phyloP scores from a whole-genome alignment of 768 basidiomycete species.

The Mycena crocata region DNA sequence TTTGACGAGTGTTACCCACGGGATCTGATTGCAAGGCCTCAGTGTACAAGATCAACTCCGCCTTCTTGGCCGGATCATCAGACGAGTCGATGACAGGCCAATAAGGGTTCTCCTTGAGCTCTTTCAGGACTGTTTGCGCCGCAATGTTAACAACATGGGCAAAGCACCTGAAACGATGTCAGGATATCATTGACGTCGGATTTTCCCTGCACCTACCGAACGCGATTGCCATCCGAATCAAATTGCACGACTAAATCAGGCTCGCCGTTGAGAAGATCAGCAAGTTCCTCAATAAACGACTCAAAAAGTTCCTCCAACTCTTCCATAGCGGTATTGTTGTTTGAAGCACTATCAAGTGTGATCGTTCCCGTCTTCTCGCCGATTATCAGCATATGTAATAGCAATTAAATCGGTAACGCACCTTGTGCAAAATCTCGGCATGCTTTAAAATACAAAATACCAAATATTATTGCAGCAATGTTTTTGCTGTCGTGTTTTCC shows the following conservation, averaged over 20 bases:
- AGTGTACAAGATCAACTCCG: slow-evolving; percentile 30
- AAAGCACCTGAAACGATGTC: slow-evolving; percentile 37
- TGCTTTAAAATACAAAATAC: too few species aligned
- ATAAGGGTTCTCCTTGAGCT: slow-evolving; percentile 28
- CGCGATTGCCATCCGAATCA: slow-evolving; percentile 36
- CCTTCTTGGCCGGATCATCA: not conserved
- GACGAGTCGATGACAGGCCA: slow-evolving; percentile 21
- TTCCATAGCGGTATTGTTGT: slow-evolving; percentile 47
- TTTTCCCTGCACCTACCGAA: slow-evolving; percentile 15
- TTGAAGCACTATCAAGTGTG: slow-evolving; percentile 52
- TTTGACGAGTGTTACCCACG: slow-evolving; percentile 34
- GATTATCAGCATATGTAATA: too few species aligned
- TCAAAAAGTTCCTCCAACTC: slow-evolving; percentile 34
- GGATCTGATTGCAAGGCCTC: slow-evolving; percentile 40
- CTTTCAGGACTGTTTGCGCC: slow-evolving; percentile 30
- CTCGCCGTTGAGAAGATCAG: slow-evolving; percentile 18
- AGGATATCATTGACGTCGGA: not conserved
- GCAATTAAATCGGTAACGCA: too few species aligned
- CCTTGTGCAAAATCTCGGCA: too few species aligned
- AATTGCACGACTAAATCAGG: slow-evolving; percentile 16
- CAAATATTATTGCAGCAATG: slow-evolving; percentile 38
- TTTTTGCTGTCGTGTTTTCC: slow-evolving; percentile 46
- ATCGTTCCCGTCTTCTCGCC: slow-evolving; percentile 38
- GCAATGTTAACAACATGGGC: slow-evolving; percentile 44
- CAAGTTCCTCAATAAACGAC: slow-evolving; percentile 44